Base-by-base conservation (phyloP, 2,329 filamentous ascomycete species). In the Fusarium nygamai region DNA sequence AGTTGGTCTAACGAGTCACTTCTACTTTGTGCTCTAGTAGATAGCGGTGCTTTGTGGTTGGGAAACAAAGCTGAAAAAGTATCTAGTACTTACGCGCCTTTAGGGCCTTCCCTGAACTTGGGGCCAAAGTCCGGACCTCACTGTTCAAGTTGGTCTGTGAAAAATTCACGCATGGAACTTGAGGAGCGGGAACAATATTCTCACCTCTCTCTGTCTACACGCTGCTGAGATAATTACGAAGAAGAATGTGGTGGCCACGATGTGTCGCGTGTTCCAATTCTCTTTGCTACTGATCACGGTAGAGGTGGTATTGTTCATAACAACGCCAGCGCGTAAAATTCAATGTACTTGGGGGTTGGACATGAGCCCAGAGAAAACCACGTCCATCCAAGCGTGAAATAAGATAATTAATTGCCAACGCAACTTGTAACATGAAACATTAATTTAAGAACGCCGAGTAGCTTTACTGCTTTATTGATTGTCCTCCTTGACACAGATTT, bases 281-380 rank as follows among this genome's bases (percentile, higher is more conserved):
- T 20, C 12, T 46, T 27, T 19, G 24, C 8, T 27, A 13, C 7
- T 6, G 11, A 27, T 12, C n/a, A 19, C 8, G 43, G 7, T 19
- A 5, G 1, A 13, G 17, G 24, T 36, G 34, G 16, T 46, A 19
- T 3, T 17, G 5, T 5, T 19, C 11, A 17, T 13, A 3, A 10
- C 16, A 13, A 7, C 8, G 17, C 13, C 12, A 20, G 17, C 39
- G 17, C 4, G 0, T 6, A 11, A 43, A 16, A 43, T 16, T 14
- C 12, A 19, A 8, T 0, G 3, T 9, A 27, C 9, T 6, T 20
- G 8, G 12, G 9, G 12, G 27, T 9, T 27, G 4, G 13, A 13
- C 8, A 19, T 27, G 17, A 27, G 8, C 19, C 8, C 12, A 8
- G 24, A 29, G 19, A 47, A 14, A 20, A 47, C 8, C 12, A 19